phyloP scores from a whole-genome alignment of 2,329 filamentous ascomycete species.

The Hypomyces rosellus region DNA sequence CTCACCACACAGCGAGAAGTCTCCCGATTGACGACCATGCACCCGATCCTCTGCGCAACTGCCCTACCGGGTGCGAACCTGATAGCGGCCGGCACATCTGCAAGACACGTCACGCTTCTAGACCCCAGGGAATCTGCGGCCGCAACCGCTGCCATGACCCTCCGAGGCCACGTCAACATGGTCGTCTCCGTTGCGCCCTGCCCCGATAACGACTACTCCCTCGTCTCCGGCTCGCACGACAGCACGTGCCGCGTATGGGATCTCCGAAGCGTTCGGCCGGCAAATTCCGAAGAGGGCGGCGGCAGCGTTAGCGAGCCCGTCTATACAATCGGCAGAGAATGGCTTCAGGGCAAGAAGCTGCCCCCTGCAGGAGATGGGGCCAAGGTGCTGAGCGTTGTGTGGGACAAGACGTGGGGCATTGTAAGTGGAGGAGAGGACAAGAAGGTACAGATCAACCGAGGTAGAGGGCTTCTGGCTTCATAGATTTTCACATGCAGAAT shows the following conservation, averaged over 20 bases:
- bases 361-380: constrained; percentile 70
- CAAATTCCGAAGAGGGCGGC: constrained; percentile 53
- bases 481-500: constrained; percentile 16
- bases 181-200: constrained; percentile 44
- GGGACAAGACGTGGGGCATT: constrained; percentile 82
- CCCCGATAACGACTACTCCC: constrained; percentile 67
- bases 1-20: constrained; percentile 74
- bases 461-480: constrained; percentile 43
- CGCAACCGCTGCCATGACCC: constrained; percentile 78
- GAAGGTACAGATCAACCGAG: constrained; percentile 83
- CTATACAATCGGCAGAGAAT: constrained; percentile 70
- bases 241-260: constrained; percentile 94
- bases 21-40: constrained; percentile 74
- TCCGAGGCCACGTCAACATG: constrained; percentile 80
- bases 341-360: constrained; percentile 57
- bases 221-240: constrained; percentile 87
- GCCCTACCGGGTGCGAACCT: constrained; percentile 62
- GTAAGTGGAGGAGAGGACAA: constrained; percentile 92
- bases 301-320: constrained; percentile 65
- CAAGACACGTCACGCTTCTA: constrained; percentile 84
- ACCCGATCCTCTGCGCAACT: constrained; percentile 73
- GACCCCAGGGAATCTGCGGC: constrained; percentile 77
- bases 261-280: constrained; percentile 62
- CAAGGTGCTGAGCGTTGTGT: constrained; percentile 84
- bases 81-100: constrained; percentile 70